phyloP scores from a whole-genome alignment of 495 filamentous ascomycete genomes.

The Penicillium dipodomyicola region DNA sequence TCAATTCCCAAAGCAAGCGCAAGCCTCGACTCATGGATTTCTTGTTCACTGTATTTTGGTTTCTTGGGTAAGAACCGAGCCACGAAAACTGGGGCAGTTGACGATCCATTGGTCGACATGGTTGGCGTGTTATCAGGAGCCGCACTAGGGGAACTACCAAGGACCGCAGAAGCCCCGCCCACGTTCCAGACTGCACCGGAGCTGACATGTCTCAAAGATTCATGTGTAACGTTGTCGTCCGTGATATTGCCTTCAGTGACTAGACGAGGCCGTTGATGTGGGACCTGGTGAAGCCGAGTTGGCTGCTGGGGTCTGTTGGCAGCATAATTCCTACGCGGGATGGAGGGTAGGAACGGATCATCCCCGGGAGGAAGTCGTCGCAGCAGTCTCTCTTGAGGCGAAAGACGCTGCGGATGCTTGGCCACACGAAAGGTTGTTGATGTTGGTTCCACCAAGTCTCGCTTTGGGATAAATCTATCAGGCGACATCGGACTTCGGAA shows the following conservation, averaged over 20 bases:
- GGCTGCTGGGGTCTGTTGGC: constrained; percentile 24
- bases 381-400: constrained; percentile 57
- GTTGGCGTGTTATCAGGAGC: constrained; percentile 62
- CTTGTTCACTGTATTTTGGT: constrained; percentile 56
- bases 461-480: constrained; percentile 70
- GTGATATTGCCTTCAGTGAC: constrained; percentile 28
- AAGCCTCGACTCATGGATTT: constrained; percentile 71
- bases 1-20: constrained; percentile 85
- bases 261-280: constrained; percentile 37
- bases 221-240: constrained; percentile 9
- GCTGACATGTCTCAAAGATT: constrained; percentile 51
- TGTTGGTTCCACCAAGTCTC: constrained; percentile 42
- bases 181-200: constrained; percentile 77
- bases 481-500: constrained; percentile 34
- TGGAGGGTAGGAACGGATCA: constrained; percentile 62
- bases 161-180: constrained; percentile 59
- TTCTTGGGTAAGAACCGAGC: constrained; percentile 61
- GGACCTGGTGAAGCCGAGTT: constrained; percentile 20
- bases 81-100: constrained; percentile 70
- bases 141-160: constrained; percentile 41
- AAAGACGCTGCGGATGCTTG: constrained; percentile 60
- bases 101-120: constrained; percentile 64
- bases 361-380: constrained; percentile 54
- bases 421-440: constrained; percentile 61
- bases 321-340: constrained; percentile 15